phyloP scores from a whole-genome alignment of 352 stramenopile genomes.

The Salisapilia sapeloensis region DNA sequence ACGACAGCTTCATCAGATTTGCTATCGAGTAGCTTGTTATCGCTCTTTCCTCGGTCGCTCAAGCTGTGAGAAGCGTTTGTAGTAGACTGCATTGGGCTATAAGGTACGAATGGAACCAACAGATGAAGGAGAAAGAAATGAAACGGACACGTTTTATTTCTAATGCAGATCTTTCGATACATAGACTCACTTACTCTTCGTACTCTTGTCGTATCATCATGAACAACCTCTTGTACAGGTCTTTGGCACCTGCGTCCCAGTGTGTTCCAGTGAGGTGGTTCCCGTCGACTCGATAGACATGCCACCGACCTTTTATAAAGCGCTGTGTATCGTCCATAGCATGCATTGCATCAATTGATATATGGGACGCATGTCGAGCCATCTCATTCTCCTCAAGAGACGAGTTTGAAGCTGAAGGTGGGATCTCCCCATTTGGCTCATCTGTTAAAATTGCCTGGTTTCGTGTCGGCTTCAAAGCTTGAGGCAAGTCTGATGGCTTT shows the following conservation, averaged over 20 bases:
- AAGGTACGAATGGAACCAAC: no score
- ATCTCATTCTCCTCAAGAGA: constrained; percentile 12
- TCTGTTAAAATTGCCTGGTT: constrained; percentile 5
- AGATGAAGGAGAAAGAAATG: no score
- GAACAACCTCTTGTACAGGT: constrained; percentile 8
- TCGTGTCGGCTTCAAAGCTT: constrained; percentile 5
- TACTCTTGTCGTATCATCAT: constrained; percentile 37
- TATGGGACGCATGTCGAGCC: constrained; percentile 38
- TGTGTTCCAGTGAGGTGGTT: constrained; percentile 7
- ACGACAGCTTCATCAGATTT: no score
- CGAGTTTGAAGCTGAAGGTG: constrained; percentile 14
- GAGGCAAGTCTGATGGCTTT: constrained; percentile 21
- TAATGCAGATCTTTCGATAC: no score
- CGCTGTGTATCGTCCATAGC: constrained; percentile 3
- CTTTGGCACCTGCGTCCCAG: constrained; percentile 6
- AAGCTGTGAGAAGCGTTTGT: no score
- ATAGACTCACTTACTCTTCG: constrained; percentile 22
- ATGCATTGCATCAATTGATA: constrained; percentile 53
- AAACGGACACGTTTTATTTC: no score
- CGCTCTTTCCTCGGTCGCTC: no score
- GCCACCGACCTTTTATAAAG: constrained; percentile 7
- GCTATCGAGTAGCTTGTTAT: no score
- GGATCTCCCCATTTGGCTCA: constrained; percentile 14
- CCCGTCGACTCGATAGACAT: constrained; percentile 8
- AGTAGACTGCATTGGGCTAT: no score